Percentiles rank a stretch among this genome's conserved stretches.
Conservation (phyloP, 441 rosid species). For the Aquilaria agallochum region DNA sequence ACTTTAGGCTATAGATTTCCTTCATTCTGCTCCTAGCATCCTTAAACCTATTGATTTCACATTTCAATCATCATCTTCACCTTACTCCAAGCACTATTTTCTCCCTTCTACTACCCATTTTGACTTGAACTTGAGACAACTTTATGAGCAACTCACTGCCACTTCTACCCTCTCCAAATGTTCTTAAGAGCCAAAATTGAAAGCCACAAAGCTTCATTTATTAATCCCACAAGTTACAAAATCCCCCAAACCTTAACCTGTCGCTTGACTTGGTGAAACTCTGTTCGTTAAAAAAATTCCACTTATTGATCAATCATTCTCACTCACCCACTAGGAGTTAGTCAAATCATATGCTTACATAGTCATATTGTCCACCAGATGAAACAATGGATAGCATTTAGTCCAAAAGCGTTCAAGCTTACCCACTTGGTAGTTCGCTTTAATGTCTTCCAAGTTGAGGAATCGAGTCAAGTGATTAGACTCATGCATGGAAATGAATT, state of each 20-base stretch:
- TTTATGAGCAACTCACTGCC: conserved; percentile 47
- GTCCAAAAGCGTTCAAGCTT: conserved; percentile 39
- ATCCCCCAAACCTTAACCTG: not conserved
- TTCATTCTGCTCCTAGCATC: too few relatives aligned
- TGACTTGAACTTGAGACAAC: conserved; percentile 70
- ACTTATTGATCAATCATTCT: conserved; percentile 3
- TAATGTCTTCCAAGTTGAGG: conserved; percentile 43
- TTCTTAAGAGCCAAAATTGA: conserved; percentile 17
- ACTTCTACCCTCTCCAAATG: conserved; percentile 53
- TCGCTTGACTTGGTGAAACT: conserved; percentile 15
- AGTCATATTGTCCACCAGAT: conserved; percentile 31
- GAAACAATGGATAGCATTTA: conserved; percentile 72
- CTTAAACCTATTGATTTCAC: too few relatives aligned
- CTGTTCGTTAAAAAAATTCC: conserved; percentile 13
- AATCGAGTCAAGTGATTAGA: conserved; percentile 37
- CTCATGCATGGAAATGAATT: conserved; percentile 52
- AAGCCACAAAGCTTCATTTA: conserved; percentile 14
- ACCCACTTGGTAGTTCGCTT: conserved; percentile 36
- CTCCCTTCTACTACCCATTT: conserved; percentile 3
- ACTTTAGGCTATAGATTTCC: too few relatives aligned
- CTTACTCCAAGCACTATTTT: too few relatives aligned
- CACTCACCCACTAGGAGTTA: conserved; percentile 13
- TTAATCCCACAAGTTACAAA: conserved; percentile 13
- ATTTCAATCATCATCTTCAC: too few relatives aligned
- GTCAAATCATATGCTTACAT: conserved; percentile 20